These are phyloP conservation scores for Kwoniella europaea DNA, from an alignment of 768 basidiomycete species.

Conservation along the genomic window DNA sequence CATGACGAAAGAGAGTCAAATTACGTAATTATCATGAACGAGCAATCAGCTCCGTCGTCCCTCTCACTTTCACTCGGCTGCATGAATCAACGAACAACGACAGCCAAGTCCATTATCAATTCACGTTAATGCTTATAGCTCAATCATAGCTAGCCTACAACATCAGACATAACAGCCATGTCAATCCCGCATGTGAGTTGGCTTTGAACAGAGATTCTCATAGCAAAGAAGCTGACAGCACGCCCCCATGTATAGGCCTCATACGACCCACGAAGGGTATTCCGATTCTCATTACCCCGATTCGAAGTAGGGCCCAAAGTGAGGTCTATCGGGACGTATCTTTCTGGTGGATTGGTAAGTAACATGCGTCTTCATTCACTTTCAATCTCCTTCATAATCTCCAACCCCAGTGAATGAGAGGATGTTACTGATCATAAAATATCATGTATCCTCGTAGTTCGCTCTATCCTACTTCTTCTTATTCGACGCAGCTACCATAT, in stretches of 20 bases:
- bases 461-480: constrained; percentile 94
- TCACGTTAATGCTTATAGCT: background rate
- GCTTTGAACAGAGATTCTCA: too few relatives aligned
- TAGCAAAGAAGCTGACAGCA: too few relatives aligned
- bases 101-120: background rate
- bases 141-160: background rate
- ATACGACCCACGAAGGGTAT: constrained; percentile 87
- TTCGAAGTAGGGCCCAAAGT: constrained; percentile 72
- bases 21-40: background rate
- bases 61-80: background rate
- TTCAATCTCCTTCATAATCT: too few relatives aligned
- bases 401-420: too few relatives aligned
- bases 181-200: constrained; percentile 42
- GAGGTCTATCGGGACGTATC: constrained; percentile 82
- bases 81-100: too few relatives aligned
- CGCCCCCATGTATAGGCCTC: constrained; percentile 65
- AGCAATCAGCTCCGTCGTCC: background rate
- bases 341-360: constrained; percentile 88
- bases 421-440: too few relatives aligned
- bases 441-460: constrained; percentile 65
- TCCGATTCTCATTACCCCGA: constrained; percentile 82
- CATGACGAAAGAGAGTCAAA: constrained; percentile 8
- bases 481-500: constrained; percentile 88
- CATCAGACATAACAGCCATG: constrained; percentile 19
- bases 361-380: background rate